Base-by-base conservation (phyloP, 768 basidiomycete species). In the Mycena chlorophos region DNA sequence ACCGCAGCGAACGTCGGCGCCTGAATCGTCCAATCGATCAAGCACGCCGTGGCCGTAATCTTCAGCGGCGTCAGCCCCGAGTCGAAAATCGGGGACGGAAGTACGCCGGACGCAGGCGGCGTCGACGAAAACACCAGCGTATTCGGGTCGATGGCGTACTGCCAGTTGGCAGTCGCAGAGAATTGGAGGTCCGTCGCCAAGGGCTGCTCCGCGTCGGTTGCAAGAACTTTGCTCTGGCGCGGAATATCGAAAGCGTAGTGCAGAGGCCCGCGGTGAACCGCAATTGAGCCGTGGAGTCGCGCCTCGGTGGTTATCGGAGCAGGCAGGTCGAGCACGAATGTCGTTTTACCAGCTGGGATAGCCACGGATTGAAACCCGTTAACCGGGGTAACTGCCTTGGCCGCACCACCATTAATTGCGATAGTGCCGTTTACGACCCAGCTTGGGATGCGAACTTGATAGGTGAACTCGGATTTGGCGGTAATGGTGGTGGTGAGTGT, bases 91-190 rank as follows among this genome's bases (percentile, higher is more conserved):
- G 69, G 67, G 5, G 67, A 66, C 20, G 69, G 69, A 14, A 70
- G 65, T 27, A 63, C 53, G n/a, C 42, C 59, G 23, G 63, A 65
- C 10, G 57, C 58, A 3, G 63, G 49, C n/a, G 68, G 66, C 20
- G 63, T 49, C 20, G 55, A 54, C 20, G 60, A 54, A 63, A 73
- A 72, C 22, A 52, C 31, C 20, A 73, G 64, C 1, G 60, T 57
- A 20, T 52, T 61, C 0, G 78, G 78, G 63, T 84, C 81, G 55
- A 83, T 81, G 16, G 82, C 81, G 61, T 78, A 81, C 60, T 80
- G 76, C 82, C 81, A 83, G 8, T 69, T 59, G 2, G 63, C 70
- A 3, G 75, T 75, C 5, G 81, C 74, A 51, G 80, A 77, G 58
- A 79, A 80, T 63, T 83, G 66, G 28, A 81, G 70, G 56, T 84